Percentiles rank a stretch among this genome's conserved stretches.
phyloP scores from a whole-genome alignment of 2,329 filamentous ascomycete genomes.

The Trichophyton rubrum region DNA sequence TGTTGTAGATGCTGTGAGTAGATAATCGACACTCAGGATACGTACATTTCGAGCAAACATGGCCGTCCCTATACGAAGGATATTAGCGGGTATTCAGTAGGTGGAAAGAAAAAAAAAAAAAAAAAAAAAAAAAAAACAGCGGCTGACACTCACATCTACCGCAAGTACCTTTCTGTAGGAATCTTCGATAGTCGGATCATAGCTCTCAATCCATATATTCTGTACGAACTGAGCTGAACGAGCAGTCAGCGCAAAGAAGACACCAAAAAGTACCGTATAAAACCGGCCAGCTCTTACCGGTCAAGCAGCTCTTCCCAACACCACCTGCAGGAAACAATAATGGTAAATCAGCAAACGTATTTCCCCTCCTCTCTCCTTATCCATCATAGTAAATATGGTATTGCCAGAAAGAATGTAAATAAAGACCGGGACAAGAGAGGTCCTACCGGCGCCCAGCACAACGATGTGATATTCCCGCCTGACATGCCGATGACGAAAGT shows the following conservation, averaged over 20 bases:
- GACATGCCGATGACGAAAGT: constrained; percentile 5
- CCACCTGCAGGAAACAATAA: constrained; percentile 47
- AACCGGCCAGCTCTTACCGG: neutral
- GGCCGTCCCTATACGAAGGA: constrained; percentile 56
- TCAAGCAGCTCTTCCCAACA: constrained; percentile 53
- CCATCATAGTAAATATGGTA: neutral
- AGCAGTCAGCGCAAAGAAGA: neutral
- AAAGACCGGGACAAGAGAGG: neutral
- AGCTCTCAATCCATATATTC: constrained; percentile 87
- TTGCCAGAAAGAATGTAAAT: neutral
- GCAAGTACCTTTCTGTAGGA: constrained; percentile 80
- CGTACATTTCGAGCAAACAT: constrained; percentile 80
- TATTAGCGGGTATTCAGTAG: constrained; percentile 9
- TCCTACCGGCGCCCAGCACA: constrained; percentile 63
- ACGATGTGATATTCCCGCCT: constrained; percentile 70
- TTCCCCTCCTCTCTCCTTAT: too few species aligned
- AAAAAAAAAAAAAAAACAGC: constrained; percentile 6
- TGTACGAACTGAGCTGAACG: constrained; percentile 74
- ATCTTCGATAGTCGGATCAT: constrained; percentile 79
- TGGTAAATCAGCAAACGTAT: neutral
- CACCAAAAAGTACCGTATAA: too few species aligned
- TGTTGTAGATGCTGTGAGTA: neutral
- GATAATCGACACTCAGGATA: constrained; percentile 7
- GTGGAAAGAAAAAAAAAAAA: constrained; percentile 7
- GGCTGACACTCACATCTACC: constrained; percentile 59